Conservation (phyloP, 768 basidiomycete genomes). For the Suillus americanus region DNA sequence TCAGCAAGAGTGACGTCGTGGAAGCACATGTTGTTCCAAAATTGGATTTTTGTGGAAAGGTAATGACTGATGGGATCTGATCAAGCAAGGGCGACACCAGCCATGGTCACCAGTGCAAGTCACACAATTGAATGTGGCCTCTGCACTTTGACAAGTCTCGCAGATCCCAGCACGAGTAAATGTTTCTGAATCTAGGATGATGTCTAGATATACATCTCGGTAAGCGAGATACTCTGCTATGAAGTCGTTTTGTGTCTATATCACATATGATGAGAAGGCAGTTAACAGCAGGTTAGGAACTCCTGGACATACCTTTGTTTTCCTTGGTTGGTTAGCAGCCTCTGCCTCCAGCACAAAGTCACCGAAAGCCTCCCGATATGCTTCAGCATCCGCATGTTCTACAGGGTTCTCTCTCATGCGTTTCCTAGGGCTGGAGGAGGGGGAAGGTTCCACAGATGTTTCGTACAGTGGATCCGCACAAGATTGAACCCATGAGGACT, state of each 20-base stretch:
- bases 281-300: background rate
- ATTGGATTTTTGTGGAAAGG: slow-evolving; percentile 17
- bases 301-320: background rate
- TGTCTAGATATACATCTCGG: background rate
- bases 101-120: slow-evolving; percentile 5
- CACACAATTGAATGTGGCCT: slow-evolving; percentile 1
- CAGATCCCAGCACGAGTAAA: background rate
- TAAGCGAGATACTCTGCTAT: slow-evolving; percentile 3
- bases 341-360: background rate
- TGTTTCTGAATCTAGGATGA: background rate
- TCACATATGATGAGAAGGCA: background rate
- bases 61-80: background rate
- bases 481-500: background rate
- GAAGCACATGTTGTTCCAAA: slow-evolving; percentile 20
- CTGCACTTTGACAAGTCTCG: background rate
- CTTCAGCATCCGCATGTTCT: background rate
- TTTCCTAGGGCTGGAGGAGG: background rate
- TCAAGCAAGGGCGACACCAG: slow-evolving; percentile 1
- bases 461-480: background rate
- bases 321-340: background rate
- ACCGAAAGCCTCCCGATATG: background rate
- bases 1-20: slow-evolving; percentile 14
- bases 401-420: background rate
- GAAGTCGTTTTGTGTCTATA: slow-evolving; percentile 8
- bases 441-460: background rate